Percentiles rank a stretch among this genome's conserved stretches.
These are phyloP conservation scores for Barnettozyma wickerhamii DNA, from an alignment of 805 yeast species.

Conservation along the genomic window DNA sequence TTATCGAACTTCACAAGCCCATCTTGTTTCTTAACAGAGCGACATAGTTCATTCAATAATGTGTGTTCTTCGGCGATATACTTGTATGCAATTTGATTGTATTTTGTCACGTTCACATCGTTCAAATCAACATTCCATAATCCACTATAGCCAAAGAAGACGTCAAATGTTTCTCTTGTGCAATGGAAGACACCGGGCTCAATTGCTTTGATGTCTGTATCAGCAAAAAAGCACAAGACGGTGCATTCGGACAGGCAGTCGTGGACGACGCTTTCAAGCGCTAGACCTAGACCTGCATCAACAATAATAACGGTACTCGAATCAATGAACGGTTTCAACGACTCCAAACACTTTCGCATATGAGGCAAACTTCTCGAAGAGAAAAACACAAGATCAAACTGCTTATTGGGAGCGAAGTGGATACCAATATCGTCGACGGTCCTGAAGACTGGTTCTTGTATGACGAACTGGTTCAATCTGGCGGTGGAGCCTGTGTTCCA, in stretches of 20 bases:
- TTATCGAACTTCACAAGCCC: not conserved
- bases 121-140: not conserved
- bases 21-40: not conserved
- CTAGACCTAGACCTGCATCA: conserved; percentile 15
- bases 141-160: conserved; percentile 6
- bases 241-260: conserved; percentile 4
- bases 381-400: conserved; percentile 13
- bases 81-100: not conserved
- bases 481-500: not conserved
- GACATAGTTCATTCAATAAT: not conserved
- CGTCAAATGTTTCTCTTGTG: not conserved
- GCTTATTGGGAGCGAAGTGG: not conserved
- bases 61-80: not conserved
- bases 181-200: not conserved
- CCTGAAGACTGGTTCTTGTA: not conserved
- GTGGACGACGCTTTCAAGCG: conserved; percentile 11
- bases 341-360: conserved; percentile 4
- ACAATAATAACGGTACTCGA: conserved; percentile 10
- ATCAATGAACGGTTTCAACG: not conserved
- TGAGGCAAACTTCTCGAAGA: conserved; percentile 11
- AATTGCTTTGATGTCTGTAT: conserved; percentile 5
- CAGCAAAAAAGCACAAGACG: conserved; percentile 5
- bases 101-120: not conserved
- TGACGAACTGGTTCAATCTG: not conserved
- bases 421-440: not conserved